phyloP scores from a whole-genome alignment of 148 eudicot genomes.

The Chenopodium formosanum region DNA sequence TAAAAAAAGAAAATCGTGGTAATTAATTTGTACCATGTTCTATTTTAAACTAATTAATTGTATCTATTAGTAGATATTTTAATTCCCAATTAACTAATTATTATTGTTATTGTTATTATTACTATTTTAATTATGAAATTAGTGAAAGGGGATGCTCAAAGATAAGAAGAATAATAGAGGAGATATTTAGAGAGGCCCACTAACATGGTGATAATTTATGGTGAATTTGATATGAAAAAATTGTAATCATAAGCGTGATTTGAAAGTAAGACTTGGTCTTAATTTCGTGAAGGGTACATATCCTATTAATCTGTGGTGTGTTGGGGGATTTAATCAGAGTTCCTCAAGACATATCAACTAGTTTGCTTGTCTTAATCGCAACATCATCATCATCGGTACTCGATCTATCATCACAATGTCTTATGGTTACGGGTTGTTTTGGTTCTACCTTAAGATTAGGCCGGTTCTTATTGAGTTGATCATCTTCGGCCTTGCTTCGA shows the following conservation, averaged over 20 bases:
- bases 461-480: no score
- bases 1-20: constrained; percentile 4
- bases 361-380: constrained; percentile 5
- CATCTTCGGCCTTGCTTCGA: no score
- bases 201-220: neutral
- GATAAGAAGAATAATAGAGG: neutral
- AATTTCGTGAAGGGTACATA: neutral
- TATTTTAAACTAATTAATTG: neutral
- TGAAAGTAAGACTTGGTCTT: neutral
- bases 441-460: no score
- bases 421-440: no score
- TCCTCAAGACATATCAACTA: neutral
- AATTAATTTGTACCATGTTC: neutral
- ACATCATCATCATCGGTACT: neutral
- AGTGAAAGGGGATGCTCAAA: neutral
- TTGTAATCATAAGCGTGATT: neutral
- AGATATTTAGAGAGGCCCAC: constrained; percentile 5
- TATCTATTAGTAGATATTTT: neutral
- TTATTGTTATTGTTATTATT: no score
- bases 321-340: neutral
- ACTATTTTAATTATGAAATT: no score
- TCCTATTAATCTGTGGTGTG: neutral
- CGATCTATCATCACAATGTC: neutral
- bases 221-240: neutral
- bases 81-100: no score